These are phyloP conservation scores for Pichia sp. DNA, from an alignment of 1,139 yeast genomes.

Conservation along the genomic window DNA sequence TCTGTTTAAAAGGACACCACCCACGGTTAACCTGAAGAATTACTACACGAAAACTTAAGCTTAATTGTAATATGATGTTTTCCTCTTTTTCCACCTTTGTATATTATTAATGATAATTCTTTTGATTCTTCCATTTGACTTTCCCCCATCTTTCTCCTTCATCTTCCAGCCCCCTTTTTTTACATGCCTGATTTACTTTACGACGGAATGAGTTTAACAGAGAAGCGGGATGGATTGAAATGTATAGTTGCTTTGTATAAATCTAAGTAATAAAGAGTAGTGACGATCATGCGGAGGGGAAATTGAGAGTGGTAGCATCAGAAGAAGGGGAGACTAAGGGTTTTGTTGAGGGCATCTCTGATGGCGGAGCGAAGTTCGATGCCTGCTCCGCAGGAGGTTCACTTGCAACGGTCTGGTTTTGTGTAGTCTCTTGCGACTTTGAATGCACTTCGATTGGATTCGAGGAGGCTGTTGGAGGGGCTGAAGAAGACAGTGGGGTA, in stretches of 20 bases:
- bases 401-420: too few species aligned
- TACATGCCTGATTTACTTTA: not conserved
- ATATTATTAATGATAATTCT: not conserved
- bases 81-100: not conserved
- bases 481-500: too few species aligned
- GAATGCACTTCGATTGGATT: too few species aligned
- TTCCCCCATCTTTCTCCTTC: not conserved
- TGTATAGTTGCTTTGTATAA: not conserved
- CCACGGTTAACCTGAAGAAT: slow-evolving; percentile 10
- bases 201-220: not conserved
- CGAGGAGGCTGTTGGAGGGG: not conserved
- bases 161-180: not conserved
- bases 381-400: too few species aligned
- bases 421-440: too few species aligned
- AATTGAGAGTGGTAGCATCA: too few species aligned
- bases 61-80: not conserved
- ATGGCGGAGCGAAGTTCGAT: too few species aligned
- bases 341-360: too few species aligned
- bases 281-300: not conserved
- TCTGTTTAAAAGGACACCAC: slow-evolving; percentile 21
- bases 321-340: too few species aligned
- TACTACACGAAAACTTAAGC: slow-evolving; percentile 6
- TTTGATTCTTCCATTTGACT: not conserved
- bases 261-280: not conserved
- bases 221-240: not conserved